Evolutionary conservation across 495 filamentous ascomycete genomes (phyloP).

Genomic region (Penicillium mononematosum): DNA sequence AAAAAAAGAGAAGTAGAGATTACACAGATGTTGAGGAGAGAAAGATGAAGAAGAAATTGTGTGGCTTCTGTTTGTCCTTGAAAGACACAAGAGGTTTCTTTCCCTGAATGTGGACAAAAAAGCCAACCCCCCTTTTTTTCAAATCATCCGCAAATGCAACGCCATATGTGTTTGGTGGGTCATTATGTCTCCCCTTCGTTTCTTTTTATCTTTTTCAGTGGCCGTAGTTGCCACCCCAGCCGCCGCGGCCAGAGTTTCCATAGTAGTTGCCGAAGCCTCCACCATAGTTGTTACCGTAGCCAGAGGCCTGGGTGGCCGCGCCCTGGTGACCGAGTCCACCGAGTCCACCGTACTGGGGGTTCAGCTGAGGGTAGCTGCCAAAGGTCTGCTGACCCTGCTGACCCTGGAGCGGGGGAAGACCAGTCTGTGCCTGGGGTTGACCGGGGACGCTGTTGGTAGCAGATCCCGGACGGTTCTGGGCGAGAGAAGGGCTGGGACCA

Average conservation of each 20-base stretch:
- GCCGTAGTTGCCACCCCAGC: constrained; percentile 20
- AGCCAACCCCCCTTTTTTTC: constrained; percentile 28
- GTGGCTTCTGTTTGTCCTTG: constrained; percentile 23
- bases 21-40: constrained; percentile 43
- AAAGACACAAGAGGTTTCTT: constrained; percentile 16
- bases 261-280: constrained; percentile 74
- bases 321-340: constrained; percentile 67
- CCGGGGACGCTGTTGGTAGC: constrained; percentile 71
- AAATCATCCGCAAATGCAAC: constrained; percentile 39
- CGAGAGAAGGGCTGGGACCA: constrained; percentile 82
- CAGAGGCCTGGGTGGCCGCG: constrained; percentile 54
- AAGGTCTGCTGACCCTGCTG: constrained; percentile 66
- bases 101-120: constrained; percentile 21
- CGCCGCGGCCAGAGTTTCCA: constrained; percentile 34
- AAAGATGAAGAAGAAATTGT: constrained; percentile 32
- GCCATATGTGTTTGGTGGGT: constrained; percentile 34
- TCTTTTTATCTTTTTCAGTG: constrained; percentile 13
- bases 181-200: constrained; percentile 14
- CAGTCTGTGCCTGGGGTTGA: constrained; percentile 56
- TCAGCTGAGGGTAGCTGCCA: constrained; percentile 73
- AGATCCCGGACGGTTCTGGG: constrained; percentile 77
- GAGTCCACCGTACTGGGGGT: constrained; percentile 70
- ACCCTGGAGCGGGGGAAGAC: constrained; percentile 74
- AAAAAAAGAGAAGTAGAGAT: constrained; percentile 44
- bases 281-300: constrained; percentile 56